A percentile compares a stretch with the other conserved stretches of the same genome.
Evolutionary conservation across 345 rosid species (phyloP).

Genomic region (Mercurialis annua): DNA sequence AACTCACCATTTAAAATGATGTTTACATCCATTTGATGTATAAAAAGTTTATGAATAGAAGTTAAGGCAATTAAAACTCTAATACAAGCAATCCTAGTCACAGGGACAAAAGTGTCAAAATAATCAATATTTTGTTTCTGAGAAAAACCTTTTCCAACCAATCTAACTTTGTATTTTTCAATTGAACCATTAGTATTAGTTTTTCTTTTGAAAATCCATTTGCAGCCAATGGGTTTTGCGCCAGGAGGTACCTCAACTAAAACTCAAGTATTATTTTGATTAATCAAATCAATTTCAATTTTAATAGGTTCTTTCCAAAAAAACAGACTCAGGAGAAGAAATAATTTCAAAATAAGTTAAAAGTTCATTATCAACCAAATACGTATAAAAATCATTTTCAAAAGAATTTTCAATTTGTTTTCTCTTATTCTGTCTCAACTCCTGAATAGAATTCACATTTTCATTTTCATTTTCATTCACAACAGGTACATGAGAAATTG

Average conservation of each 20-base stretch:
- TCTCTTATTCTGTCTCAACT: no score
- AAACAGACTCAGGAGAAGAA: background rate
- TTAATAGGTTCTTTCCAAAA: background rate
- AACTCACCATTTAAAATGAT: background rate
- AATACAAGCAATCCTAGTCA: no score
- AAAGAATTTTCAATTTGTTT: background rate
- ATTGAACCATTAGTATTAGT: background rate
- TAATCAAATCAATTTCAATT: no score
- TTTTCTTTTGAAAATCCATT: no score
- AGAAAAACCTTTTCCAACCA: background rate
- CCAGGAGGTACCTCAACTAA: background rate
- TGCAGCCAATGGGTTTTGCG: no score
- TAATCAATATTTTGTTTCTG: background rate
- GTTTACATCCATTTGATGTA: background rate
- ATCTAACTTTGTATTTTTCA: background rate
- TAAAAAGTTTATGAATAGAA: no score
- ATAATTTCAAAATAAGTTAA: background rate
- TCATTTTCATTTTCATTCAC: no score
- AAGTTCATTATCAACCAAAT: background rate
- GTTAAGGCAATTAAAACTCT: no score
- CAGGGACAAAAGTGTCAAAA: background rate
- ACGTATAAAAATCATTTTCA: background rate
- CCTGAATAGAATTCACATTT: no score
- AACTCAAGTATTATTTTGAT: no score
- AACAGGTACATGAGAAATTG: no score